Conservation (phyloP, 1,284 basidiomycete species). For the Cutaneotrichosporon dermatis region DNA sequence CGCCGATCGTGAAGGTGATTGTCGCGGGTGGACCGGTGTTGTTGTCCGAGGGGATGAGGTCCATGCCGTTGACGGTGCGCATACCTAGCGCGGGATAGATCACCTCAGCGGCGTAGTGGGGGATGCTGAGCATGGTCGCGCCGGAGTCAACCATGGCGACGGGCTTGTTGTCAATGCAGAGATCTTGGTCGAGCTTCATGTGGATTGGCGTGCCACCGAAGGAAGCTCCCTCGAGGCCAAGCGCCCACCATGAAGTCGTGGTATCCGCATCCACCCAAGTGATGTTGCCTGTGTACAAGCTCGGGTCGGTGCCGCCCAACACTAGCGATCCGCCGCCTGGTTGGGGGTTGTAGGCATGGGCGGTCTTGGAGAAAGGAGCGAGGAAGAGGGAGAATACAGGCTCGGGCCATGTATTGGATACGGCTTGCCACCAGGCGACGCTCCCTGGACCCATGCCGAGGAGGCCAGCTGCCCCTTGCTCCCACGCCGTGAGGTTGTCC, state of each 20-base stretch:
- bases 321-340: background rate
- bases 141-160: background rate
- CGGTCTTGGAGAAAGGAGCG: background rate
- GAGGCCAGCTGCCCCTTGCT: constrained; percentile 51
- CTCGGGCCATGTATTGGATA: background rate
- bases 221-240: constrained; percentile 2
- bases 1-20: background rate
- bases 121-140: background rate
- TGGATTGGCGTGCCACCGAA: background rate
- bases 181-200: background rate
- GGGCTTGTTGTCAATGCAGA: background rate
- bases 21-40: background rate
- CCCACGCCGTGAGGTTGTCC: constrained; percentile 1
- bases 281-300: constrained; percentile 3
- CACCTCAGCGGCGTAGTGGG: background rate
- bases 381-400: constrained; percentile 2
- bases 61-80: background rate
- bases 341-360: background rate
- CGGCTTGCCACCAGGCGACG: background rate
- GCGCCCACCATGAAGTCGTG: background rate
- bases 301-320: constrained; percentile 2
- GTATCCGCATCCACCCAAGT: background rate
- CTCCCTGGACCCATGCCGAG: background rate
- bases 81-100: background rate
- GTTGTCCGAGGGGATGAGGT: background rate